These are phyloP conservation scores for Ajuga reptans DNA, from an alignment of 305 asterid genomes.

Conservation along the genomic window DNA sequence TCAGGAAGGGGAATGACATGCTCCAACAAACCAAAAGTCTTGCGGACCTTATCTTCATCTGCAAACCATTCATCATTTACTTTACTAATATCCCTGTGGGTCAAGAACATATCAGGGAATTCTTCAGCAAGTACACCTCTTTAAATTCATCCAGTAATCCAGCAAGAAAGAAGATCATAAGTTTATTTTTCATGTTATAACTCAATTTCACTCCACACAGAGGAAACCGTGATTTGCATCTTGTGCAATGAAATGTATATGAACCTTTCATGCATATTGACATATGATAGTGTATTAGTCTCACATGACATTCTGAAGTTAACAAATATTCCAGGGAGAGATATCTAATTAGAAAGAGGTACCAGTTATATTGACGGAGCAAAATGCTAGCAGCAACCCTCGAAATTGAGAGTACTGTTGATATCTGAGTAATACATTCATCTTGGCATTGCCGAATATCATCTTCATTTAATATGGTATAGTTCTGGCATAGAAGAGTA, in stretches of 20 bases:
- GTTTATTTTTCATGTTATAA: neutral
- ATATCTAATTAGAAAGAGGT: constrained; percentile 22
- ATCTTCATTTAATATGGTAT: constrained; percentile 66
- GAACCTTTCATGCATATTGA: neutral
- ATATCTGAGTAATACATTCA: constrained; percentile 61
- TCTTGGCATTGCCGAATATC: constrained; percentile 76
- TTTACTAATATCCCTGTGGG: constrained; percentile 84
- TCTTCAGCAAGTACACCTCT: constrained; percentile 18
- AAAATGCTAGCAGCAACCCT: constrained; percentile 76
- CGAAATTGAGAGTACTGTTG: constrained; percentile 78
- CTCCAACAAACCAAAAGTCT: constrained; percentile 65
- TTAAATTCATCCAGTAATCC: constrained; percentile 13
- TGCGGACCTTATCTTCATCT: constrained; percentile 73
- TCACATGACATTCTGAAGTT: neutral
- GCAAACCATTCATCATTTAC: constrained; percentile 90
- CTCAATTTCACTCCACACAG: constrained; percentile 2
- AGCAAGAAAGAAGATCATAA: constrained; percentile 11
- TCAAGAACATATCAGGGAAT: constrained; percentile 30
- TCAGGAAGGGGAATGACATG: constrained; percentile 47
- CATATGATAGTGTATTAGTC: neutral
- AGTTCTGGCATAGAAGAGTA: constrained; percentile 41
- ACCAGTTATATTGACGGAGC: constrained; percentile 92
- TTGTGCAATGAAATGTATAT: neutral
- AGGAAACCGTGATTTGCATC: constrained; percentile 8
- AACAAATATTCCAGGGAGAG: constrained; percentile 9